Base-by-base conservation (phyloP, 2,329 filamentous ascomycete genomes). In the Mollisiaceae sp. region DNA sequence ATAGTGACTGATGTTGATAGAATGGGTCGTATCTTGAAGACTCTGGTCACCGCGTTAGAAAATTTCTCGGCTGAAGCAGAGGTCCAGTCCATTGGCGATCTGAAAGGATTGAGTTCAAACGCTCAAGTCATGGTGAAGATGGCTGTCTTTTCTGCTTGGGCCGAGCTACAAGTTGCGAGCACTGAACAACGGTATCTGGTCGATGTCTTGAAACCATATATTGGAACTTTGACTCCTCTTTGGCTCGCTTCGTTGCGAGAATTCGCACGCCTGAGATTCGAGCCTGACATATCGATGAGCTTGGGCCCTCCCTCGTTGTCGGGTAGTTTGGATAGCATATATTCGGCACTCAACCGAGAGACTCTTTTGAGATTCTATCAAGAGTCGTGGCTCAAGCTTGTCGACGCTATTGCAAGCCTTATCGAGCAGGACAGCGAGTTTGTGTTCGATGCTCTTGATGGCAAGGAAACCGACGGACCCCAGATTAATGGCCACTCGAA, bases 121-220 rank as follows among this genome's bases (percentile, higher is more conserved):
- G 94, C 95, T 0, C 92, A 96, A 75, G 93, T 97, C 58, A 99
- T 99, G 95, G 93, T 99, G 63, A 97, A 97, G 78, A 95, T 98
- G 87, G 91, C 95, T 0, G 91, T 99, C 1, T 97, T 97, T 77
- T 95, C 94, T 1, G 95, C 94, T 0, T 99, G 95, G 95, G 96
- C 95, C 4, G 93, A 97, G 76, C 84, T 99, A 38, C 95, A 99
- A 78, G 94, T 99, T 68, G 93, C 95, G 32, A 98, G 94, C 78
- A 89, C 88, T 4, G 94, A 98, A 75, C 94, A 98, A 72, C 89
- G 88, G 60, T 98, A 99, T 75, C 83, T 99, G 18, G 86, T 92
- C 20, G 89, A 95, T 69, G 94, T 99, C 12, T 83, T 99, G 60
- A 92, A 91, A 73, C 94, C 95, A 52, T 93, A 98, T 75, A 92